Conservation (phyloP, 1,139 yeast species). For the Meyerozyma elateridarum region DNA sequence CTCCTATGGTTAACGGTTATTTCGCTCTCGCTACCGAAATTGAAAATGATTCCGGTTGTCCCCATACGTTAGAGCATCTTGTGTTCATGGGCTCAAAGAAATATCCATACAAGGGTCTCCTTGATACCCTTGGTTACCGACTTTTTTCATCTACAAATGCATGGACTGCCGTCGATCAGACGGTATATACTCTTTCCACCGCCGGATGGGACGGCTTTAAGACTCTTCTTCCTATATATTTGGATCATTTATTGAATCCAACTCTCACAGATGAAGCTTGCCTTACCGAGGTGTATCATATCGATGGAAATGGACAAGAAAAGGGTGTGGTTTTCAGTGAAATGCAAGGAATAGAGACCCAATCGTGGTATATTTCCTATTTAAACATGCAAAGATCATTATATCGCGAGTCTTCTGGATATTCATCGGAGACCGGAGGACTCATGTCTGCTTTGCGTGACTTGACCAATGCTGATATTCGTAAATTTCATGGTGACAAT, state of each 20-base stretch:
- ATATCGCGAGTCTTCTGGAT: constrained; percentile 64
- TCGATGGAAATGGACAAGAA: constrained; percentile 86
- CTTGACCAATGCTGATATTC: constrained; percentile 68
- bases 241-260: constrained; percentile 84
- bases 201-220: constrained; percentile 98
- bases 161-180: constrained; percentile 95
- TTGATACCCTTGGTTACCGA: constrained; percentile 82
- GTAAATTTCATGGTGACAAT: constrained; percentile 62
- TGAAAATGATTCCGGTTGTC: constrained; percentile 81
- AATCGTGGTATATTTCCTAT: constrained; percentile 68
- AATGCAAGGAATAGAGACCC: constrained; percentile 91
- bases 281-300: constrained; percentile 89
- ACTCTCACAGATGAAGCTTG: constrained; percentile 88
- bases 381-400: constrained; percentile 59
- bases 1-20: constrained; percentile 89
- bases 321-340: constrained; percentile 97
- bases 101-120: constrained; percentile 86
- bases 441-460: constrained; percentile 69
- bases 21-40: constrained; percentile 96
- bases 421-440: constrained; percentile 94
- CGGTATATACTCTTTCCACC: constrained; percentile 84
- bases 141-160: constrained; percentile 91
- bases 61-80: constrained; percentile 94
- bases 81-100: constrained; percentile 90
- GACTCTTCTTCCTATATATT: constrained; percentile 75